Evolutionary conservation across 2,329 filamentous ascomycete genomes (phyloP).

Genomic region (Phoma sp.): DNA sequence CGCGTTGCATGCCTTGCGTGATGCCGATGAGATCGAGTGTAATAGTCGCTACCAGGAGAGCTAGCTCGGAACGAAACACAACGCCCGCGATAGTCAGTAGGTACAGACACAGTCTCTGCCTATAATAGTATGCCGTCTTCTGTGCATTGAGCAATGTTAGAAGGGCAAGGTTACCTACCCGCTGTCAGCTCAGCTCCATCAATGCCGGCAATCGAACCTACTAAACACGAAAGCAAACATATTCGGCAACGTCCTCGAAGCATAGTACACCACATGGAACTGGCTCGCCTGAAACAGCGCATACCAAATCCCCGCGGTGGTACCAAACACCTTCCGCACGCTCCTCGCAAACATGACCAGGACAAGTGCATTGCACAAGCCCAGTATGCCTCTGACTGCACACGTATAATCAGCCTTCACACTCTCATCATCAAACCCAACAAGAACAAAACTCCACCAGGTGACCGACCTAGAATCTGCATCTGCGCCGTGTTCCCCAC

Average conservation of each 20-base stretch:
- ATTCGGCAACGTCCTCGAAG: conserved; percentile 89
- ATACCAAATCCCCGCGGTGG: conserved; percentile 76
- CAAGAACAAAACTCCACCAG: too few relatives aligned
- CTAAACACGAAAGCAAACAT: conserved; percentile 93
- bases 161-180: conserved; percentile 69
- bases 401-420: neutral
- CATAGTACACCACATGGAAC: conserved; percentile 93
- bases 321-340: conserved; percentile 72
- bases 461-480: conserved; percentile 60
- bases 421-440: neutral
- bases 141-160: conserved; percentile 58
- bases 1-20: conserved; percentile 49
- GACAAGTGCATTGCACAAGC: conserved; percentile 73
- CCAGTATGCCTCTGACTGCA: conserved; percentile 75
- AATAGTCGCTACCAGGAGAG: conserved; percentile 75
- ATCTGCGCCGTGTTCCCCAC: conserved; percentile 62
- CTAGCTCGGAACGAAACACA: conserved; percentile 89
- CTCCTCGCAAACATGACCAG: conserved; percentile 70
- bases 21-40: conserved; percentile 61
- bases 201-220: conserved; percentile 53
- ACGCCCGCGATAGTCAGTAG: conserved; percentile 80
- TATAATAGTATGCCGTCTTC: conserved; percentile 44
- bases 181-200: neutral
- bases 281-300: conserved; percentile 77
- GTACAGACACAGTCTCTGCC: conserved; percentile 65